Percentiles rank a stretch among this genome's conserved stretches.
phyloP scores from a whole-genome alignment of 805 yeast genomes.

The Wickerhamiella dianesei region DNA sequence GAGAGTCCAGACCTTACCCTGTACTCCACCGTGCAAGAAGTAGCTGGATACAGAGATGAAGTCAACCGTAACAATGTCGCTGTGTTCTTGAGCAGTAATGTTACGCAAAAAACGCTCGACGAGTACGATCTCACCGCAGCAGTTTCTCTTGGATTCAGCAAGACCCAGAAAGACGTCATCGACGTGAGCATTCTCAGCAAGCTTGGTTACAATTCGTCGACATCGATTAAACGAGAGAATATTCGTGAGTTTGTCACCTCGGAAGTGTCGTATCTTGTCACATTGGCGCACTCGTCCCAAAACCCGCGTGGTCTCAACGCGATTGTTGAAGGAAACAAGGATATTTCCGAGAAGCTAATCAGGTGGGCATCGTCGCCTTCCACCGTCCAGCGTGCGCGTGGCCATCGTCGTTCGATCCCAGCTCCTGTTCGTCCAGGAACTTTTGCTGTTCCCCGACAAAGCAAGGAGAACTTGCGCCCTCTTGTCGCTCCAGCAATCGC shows the following conservation, averaged over 20 bases:
- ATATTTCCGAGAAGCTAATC: slow-evolving; percentile 15
- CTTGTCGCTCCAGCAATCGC: not conserved
- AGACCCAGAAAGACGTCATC: slow-evolving; percentile 22
- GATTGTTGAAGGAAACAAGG: slow-evolving; percentile 24
- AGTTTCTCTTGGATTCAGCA: slow-evolving; percentile 32
- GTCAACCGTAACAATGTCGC: slow-evolving; percentile 43
- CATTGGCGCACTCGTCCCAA: slow-evolving; percentile 26
- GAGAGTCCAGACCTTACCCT: slow-evolving; percentile 18
- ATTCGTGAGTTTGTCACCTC: slow-evolving; percentile 29
- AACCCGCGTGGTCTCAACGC: slow-evolving; percentile 23
- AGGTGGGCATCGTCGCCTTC: slow-evolving; percentile 20
- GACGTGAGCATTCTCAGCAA: slow-evolving; percentile 16
- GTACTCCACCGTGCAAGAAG: slow-evolving; percentile 28
- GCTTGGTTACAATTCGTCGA: slow-evolving; percentile 18
- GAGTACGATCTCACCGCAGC: slow-evolving; percentile 29
- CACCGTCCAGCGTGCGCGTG: slow-evolving; percentile 6
- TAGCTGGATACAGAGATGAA: slow-evolving; percentile 24
- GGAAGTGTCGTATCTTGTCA: slow-evolving; percentile 29
- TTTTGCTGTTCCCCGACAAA: not conserved
- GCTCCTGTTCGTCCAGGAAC: not conserved
- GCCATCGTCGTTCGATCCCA: not conserved
- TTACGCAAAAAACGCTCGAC: slow-evolving; percentile 24
- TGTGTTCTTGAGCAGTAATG: slow-evolving; percentile 44
- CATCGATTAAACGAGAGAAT: slow-evolving; percentile 22
- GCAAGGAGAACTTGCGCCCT: not conserved